Base-by-base conservation (phyloP, 2,329 filamentous ascomycete species). In the Fusarium penzigii region DNA sequence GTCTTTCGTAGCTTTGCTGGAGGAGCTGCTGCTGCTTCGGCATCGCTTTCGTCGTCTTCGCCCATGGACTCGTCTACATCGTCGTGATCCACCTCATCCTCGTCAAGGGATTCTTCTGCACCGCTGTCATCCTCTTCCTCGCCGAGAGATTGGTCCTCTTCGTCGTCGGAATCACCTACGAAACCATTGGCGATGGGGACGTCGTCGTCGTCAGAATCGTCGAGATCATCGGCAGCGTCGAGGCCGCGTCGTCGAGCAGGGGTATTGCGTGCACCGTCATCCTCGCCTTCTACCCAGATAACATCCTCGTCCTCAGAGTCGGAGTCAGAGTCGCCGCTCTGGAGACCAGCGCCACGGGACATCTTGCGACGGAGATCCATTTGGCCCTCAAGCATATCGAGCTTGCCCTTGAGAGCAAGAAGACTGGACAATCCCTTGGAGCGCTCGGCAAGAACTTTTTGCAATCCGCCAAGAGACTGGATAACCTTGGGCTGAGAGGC, bases 341-440 rank as follows among this genome's bases (percentile, higher is more conserved):
- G 76, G 16, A 56, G 65, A 25, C 58, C 66, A 7, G 59, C 55
- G 51, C 59, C 69, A 57, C 72, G 79, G 65, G 88, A 84, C 72
- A 92, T 84, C 55, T 81, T 83, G 50, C 84, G 85, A 45, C 94
- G 81, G 63, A 96, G 76, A 64, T 90, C 85, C 71, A 97, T 87
- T 74, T 99, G 94, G 7, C 90, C 87, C 65, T 94, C 89, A 44
- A 97, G 80, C 84, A 99, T 90, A 68, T 97, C 93, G 32, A 99
- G 80, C 73, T 97, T 96, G 20, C 94, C 94, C 77, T 97, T 97
- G 54, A 99, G 81, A 17, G 92, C 84, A 36, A 99, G 78, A 42
- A 99, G 78, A 59, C 89, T 90, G 56, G 89, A 86, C 20, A 97
- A 79, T 14, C 90, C 92, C 58, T 86, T 87, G 34, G 92, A 88